phyloP scores from a whole-genome alignment of 1,284 basidiomycete species.

The Trametes polyzona region DNA sequence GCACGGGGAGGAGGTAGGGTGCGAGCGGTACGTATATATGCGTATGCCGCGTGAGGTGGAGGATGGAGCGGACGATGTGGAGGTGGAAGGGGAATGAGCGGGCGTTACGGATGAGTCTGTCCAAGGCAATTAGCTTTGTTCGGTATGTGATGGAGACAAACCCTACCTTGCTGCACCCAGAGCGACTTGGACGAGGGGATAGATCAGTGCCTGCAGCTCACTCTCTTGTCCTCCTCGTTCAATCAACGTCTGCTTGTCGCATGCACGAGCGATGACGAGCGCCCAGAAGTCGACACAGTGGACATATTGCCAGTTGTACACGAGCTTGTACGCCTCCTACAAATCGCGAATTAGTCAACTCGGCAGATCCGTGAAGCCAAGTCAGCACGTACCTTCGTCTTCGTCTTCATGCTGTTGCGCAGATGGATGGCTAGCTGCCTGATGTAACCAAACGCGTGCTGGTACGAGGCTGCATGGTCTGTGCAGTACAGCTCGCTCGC shows the following conservation, averaged over 20 bases:
- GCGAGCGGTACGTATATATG: constrained; percentile 89
- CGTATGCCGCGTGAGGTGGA: constrained; percentile 78
- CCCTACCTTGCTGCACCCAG: constrained; percentile 89
- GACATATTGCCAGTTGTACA: constrained; percentile 99
- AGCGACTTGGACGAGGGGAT: constrained; percentile 94
- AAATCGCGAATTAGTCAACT: constrained; percentile 9
- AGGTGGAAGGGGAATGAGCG: constrained; percentile 84
- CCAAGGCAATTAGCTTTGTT: not conserved
- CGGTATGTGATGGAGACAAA: not conserved
- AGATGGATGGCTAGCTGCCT: constrained; percentile 95
- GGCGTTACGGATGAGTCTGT: constrained; percentile 81
- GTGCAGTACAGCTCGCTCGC: constrained; percentile 91
- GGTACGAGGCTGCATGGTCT: constrained; percentile 79
- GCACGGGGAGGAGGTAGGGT: constrained; percentile 86
- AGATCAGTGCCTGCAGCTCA: constrained; percentile 87
- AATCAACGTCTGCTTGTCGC: constrained; percentile 59
- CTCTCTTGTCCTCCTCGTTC: constrained; percentile 65
- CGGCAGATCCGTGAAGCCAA: not conserved
- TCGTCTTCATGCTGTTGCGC: constrained; percentile 88
- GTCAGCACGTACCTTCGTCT: constrained; percentile 65
- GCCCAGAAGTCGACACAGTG: constrained; percentile 98
- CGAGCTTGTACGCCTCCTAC: constrained; percentile 87
- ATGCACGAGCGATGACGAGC: constrained; percentile 84
- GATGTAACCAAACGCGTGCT: constrained; percentile 96
- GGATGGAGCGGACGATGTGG: constrained; percentile 73